These are phyloP conservation scores for Euptelea pleiosperma DNA, from an alignment of 164 flowering plant genomes.

Conservation along the genomic window DNA sequence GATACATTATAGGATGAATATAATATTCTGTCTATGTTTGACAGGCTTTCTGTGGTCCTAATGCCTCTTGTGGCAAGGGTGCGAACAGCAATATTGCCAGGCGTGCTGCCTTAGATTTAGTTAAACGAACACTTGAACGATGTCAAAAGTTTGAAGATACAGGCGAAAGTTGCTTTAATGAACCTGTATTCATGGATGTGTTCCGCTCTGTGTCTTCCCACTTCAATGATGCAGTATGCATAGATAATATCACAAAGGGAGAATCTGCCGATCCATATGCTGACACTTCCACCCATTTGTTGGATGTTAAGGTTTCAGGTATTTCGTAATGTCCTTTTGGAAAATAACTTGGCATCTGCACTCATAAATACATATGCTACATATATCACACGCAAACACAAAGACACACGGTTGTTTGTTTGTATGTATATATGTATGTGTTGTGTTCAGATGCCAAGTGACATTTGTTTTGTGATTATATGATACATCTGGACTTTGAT, in stretches of 20 bases:
- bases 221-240: conserved; percentile 28
- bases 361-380: neutral
- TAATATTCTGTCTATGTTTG: conserved; percentile 8
- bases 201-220: conserved; percentile 43
- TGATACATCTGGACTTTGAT: neutral
- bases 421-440: neutral
- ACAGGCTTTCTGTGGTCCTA: conserved; percentile 58
- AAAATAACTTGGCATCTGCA: conserved; percentile 1
- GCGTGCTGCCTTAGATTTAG: conserved; percentile 69
- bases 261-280: conserved; percentile 36
- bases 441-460: neutral
- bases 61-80: conserved; percentile 60
- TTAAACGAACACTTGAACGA: conserved; percentile 50
- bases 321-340: conserved; percentile 9
- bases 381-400: neutral
- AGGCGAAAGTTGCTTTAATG: conserved; percentile 78
- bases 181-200: conserved; percentile 50
- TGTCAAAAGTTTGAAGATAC: conserved; percentile 30
- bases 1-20: neutral
- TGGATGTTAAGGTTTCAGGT: conserved; percentile 52
- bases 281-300: conserved; percentile 25
- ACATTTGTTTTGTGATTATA: neutral
- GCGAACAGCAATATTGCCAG: conserved; percentile 58
- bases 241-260: conserved; percentile 34
- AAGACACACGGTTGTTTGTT: neutral